These are phyloP conservation scores for Allium cepa DNA, from an alignment of 106 monocot genomes.

Conservation along the genomic window DNA sequence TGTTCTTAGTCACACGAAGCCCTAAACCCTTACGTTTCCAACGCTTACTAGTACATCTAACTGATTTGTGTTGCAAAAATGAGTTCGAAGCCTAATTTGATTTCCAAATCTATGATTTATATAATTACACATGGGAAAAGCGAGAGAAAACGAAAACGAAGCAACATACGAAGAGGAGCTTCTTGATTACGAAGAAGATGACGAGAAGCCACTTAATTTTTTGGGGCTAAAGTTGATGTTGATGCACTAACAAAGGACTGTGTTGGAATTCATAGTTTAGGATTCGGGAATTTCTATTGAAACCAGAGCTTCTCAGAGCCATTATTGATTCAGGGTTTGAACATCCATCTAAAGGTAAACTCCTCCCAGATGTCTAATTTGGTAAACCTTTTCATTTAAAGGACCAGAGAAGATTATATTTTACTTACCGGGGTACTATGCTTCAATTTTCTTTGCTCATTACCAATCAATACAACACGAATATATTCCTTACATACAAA, in stretches of 20 bases:
- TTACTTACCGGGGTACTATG: slow-evolving; percentile 78
- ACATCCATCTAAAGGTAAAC: slow-evolving; percentile 98
- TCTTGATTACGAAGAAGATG: slow-evolving; percentile 95
- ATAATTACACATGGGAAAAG: slow-evolving; percentile 61
- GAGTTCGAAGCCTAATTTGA: too few relatives aligned
- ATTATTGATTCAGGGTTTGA: slow-evolving; percentile 98
- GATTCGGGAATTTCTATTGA: slow-evolving; percentile 97
- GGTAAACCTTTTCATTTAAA: slow-evolving; percentile 68
- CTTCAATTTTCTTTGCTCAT: slow-evolving; percentile 87
- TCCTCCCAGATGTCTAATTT: slow-evolving; percentile 51
- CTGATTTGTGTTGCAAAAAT: too few relatives aligned
- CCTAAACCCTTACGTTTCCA: too few relatives aligned
- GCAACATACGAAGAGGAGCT: slow-evolving; percentile 88
- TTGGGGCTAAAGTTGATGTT: slow-evolving; percentile 43
- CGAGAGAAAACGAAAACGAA: slow-evolving; percentile 50
- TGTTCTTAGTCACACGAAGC: too few relatives aligned
- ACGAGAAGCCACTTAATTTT: slow-evolving; percentile 67
- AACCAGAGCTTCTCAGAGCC: slow-evolving; percentile 98
- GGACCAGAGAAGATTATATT: slow-evolving; percentile 57
- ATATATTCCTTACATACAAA: slow-evolving; percentile 81
- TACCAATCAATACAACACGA: slow-evolving; percentile 97
- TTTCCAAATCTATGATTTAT: too few relatives aligned
- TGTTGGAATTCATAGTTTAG: slow-evolving; percentile 96
- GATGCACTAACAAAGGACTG: slow-evolving; percentile 84
- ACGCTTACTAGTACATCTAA: too few relatives aligned